Evolutionary conservation across 106 monocot species (phyloP), one percentile per base, ranked within the genome.

Genomic region (Dendrobium catenatum): DNA sequence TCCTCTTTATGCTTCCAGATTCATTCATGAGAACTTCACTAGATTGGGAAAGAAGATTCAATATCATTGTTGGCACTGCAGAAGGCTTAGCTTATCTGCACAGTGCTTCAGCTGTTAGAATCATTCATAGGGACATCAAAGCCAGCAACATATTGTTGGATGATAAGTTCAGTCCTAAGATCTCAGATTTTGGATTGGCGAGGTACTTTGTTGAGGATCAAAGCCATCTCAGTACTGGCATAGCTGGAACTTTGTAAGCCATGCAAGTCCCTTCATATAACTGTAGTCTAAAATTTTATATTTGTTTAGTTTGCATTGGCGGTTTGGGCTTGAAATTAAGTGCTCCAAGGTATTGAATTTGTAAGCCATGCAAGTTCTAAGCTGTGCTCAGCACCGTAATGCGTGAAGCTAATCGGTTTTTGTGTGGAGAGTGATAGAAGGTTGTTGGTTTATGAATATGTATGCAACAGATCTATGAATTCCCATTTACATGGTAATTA

Each of bases 401-500:
- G 93, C 93, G 95, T 95, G 54, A 95, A 89, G 93, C 72, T 95
- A 37, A 93, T 95, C 79, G 93, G 95, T 27, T 93, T 89, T 73
- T 95, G 95, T 84, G 85, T 91, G 41, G 93, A 95, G 85, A 86
- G 89, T 64, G 84, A 76, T 42, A 91, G 85, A 85, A 93, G 93
- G 76, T 82, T 95, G 84, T 81, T 95, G 55, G 95, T 93, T 80
- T 95, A 95, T 76, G 95, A 95, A 77, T 95, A 88, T 77, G 88
- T 95, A 22, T 95, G 95, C 90, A 95, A 95, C 67, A 88, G 95
- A 20, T 95, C 95, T 31, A 79, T 95, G 77, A 90, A 95, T 88
- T 79, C 86, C 27, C 95, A 93, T 91, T 84, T 95, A 76, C 93
- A 95, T 88, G 91, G 95, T 95, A 93, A 49, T 26, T 49, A 49